Conservation (phyloP, 176 grass and related monocot species). For the Puya raimondii region DNA sequence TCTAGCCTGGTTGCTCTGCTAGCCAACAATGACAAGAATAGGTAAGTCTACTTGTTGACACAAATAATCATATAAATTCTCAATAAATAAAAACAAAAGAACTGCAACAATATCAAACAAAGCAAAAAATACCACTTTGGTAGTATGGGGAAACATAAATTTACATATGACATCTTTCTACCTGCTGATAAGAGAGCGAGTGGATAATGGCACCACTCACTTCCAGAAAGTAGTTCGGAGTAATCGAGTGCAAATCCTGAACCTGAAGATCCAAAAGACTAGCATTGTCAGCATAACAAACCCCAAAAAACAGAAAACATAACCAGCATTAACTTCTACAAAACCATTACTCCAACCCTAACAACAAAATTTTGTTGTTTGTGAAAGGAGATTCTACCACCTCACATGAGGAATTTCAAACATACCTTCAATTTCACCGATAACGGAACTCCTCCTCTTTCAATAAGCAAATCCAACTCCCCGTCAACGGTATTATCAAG, state of each 20-base stretch:
- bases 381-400: not conserved
- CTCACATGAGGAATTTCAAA: not conserved
- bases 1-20: no score
- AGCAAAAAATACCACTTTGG: not conserved
- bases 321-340: slow-evolving; percentile 3
- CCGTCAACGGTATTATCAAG: slow-evolving; percentile 67
- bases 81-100: no score
- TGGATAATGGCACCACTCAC: slow-evolving; percentile 90
- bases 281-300: not conserved
- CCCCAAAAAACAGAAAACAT: slow-evolving; percentile 10
- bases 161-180: slow-evolving; percentile 4
- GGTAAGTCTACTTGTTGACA: no score
- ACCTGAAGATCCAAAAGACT: slow-evolving; percentile 42
- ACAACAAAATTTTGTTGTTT: not conserved
- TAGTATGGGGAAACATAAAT: not conserved
- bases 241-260: slow-evolving; percentile 96
- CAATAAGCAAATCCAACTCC: slow-evolving; percentile 70
- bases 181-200: slow-evolving; percentile 97
- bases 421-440: slow-evolving; percentile 69
- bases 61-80: no score
- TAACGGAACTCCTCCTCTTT: slow-evolving; percentile 76
- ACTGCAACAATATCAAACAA: not conserved
- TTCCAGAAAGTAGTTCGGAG: slow-evolving; percentile 97
- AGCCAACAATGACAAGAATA: no score
- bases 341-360: not conserved